phyloP scores from a whole-genome alignment of 768 basidiomycete species.

The Nidula microcarpa region DNA sequence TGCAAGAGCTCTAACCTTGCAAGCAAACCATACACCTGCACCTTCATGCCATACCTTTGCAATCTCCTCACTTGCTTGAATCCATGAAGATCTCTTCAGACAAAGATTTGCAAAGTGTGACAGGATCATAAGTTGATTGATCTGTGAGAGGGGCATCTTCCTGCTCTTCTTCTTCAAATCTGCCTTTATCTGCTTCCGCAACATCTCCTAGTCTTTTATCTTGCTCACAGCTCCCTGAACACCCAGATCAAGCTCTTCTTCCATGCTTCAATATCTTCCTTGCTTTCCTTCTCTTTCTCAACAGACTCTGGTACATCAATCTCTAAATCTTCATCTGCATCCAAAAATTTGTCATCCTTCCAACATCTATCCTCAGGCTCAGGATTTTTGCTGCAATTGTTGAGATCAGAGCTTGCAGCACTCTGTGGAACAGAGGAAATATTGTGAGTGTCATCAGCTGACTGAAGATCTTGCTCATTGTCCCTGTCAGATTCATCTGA shows the following conservation, averaged over 20 bases:
- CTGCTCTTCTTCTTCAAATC: not conserved
- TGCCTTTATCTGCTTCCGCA: not conserved
- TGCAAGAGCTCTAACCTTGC: not conserved
- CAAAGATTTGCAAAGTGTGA: not conserved
- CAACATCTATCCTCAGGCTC: no score
- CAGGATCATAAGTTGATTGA: not conserved
- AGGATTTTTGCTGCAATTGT: no score
- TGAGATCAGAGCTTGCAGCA: no score
- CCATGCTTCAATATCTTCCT: not conserved
- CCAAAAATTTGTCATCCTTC: no score
- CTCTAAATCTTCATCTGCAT: no score
- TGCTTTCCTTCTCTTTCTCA: no score
- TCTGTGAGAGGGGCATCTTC: not conserved
- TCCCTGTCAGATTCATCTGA: no score
- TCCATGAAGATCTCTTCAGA: not conserved
- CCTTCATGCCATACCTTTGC: not conserved
- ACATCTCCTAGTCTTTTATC: not conserved
- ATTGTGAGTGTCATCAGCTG: no score
- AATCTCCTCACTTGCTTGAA: not conserved
- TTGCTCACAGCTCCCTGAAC: not conserved
- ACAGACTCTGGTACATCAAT: no score
- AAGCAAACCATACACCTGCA: not conserved
- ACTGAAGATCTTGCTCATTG: no score
- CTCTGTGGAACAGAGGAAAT: no score
- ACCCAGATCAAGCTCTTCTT: not conserved